Conservation (phyloP, 2,329 filamentous ascomycete species). For the Mariannaea elegans region DNA sequence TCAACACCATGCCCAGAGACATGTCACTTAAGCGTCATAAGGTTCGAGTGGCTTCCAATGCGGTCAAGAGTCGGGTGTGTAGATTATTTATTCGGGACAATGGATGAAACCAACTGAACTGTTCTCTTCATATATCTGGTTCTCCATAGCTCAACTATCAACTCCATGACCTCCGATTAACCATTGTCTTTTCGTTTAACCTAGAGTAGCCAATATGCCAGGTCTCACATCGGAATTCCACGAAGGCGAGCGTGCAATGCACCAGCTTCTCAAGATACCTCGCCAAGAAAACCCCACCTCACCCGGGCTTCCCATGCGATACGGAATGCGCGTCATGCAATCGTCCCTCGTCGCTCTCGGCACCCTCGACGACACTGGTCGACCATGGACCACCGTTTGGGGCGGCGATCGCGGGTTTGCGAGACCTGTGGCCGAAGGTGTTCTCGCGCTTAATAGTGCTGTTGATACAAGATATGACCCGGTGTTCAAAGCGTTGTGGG, state of each 20-base stretch:
- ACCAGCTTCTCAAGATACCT: conserved; percentile 67
- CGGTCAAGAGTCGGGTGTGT: background rate
- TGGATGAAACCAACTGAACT: no score
- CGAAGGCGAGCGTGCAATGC: conserved; percentile 73
- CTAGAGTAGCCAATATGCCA: conserved; percentile 38
- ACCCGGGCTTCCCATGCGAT: conserved; percentile 67
- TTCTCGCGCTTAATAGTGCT: conserved; percentile 70
- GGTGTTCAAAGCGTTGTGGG: conserved; percentile 71
- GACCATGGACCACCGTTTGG: conserved; percentile 82
- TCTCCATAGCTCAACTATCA: no score
- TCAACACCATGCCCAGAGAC: background rate
- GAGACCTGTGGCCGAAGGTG: conserved; percentile 65
- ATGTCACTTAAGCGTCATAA: background rate
- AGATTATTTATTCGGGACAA: no score
- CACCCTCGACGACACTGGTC: conserved; percentile 69
- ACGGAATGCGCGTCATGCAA: conserved; percentile 66
- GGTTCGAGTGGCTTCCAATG: background rate
- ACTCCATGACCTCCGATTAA: no score
- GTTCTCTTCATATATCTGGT: no score
- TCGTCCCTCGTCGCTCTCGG: conserved; percentile 79
- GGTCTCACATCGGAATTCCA: conserved; percentile 59
- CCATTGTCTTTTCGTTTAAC: background rate
- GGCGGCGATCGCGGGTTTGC: conserved; percentile 78
- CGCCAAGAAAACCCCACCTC: conserved; percentile 71
- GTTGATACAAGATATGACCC: conserved; percentile 74